Conservation (phyloP, 1,139 yeast species). For the Yamadazyma membranifaciens region DNA sequence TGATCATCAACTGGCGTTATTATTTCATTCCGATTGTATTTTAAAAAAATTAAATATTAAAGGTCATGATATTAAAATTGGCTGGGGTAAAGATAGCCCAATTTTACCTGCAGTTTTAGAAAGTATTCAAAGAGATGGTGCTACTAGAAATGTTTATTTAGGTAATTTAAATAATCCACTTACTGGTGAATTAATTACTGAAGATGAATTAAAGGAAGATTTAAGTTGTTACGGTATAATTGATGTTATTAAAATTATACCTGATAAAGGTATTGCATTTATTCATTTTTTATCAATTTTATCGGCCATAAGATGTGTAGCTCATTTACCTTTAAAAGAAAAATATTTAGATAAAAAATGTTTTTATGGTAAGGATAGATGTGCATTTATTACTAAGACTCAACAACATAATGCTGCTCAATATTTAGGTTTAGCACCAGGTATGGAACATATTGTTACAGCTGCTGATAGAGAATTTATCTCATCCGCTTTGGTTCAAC, state of each 20-base stretch:
- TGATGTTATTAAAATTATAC: slow-evolving; percentile 56
- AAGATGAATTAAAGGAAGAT: slow-evolving; percentile 53
- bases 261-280: slow-evolving; percentile 61
- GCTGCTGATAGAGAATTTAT: slow-evolving; percentile 73
- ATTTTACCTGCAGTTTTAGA: slow-evolving; percentile 67
- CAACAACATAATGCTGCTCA: slow-evolving; percentile 98
- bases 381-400: slow-evolving; percentile 81
- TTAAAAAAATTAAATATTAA: slow-evolving; percentile 55
- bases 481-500: slow-evolving; percentile 62
- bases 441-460: slow-evolving; percentile 79
- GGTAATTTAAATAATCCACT: slow-evolving; percentile 62
- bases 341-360: slow-evolving; percentile 57
- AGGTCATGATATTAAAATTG: slow-evolving; percentile 59
- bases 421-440: slow-evolving; percentile 87
- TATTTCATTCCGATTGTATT: slow-evolving; percentile 62
- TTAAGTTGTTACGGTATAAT: slow-evolving; percentile 52
- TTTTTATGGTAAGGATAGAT: slow-evolving; percentile 62
- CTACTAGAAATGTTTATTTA: slow-evolving; percentile 86
- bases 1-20: slow-evolving; percentile 59
- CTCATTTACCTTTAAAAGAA: slow-evolving; percentile 52
- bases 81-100: slow-evolving; percentile 69
- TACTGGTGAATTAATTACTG: slow-evolving; percentile 51
- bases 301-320: slow-evolving; percentile 59
- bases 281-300: slow-evolving; percentile 58
- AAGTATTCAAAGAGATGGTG: slow-evolving; percentile 81